Evolutionary conservation across 176 grass and related monocot species (phyloP), one percentile per base, ranked within the genome.

Genomic region (Carex myosuroides): DNA sequence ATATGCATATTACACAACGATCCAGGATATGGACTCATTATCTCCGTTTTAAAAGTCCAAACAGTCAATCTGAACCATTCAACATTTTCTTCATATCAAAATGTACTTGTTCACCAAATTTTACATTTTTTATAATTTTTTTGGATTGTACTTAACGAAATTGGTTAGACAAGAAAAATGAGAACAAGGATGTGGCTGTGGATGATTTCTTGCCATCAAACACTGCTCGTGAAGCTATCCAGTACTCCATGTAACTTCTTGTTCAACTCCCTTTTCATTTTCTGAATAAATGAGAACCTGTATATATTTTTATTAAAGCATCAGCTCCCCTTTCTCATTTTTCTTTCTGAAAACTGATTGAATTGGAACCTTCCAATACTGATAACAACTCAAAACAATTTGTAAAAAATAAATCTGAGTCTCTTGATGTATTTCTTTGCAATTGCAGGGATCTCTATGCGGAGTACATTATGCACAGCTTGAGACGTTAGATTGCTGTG

Each of bases 181-280:
- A 95, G 69, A 92, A 95, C 79, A 95, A 92, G 75, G 83, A 86
- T 41, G 90, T 92, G 46, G 93, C 89, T 8, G 93, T 95, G 8
- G 48, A 92, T 24, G 89, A 87, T 30, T 90, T 95, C 70, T 81
- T 92, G 72, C 85, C 85, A 79, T 59, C 76, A 48, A 56, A 30
- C 29, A 79, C 73, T 42, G 93, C 88, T 32, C 87, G 90, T 10
- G 90, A 92, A 14, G 89, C 87, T 62, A 89, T 93, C 41, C 87
- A 89, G 56, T 64, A 96, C 80, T 93, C 94, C 48, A 91, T 96
- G 94, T 89, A 53, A 88, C 91, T 85, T 13, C 64, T n/a, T 18
- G 5, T 44, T 89, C 42, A 24, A 30, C 6, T 29, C 18, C 58
- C 14, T 7, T 12, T 14, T 1, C 3, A 35, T 16, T 21, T 13